Evolutionary conservation across 164 flowering plant genomes (phyloP), one percentile per base, ranked within the genome.

Genomic region (Amborella trichopoda): DNA sequence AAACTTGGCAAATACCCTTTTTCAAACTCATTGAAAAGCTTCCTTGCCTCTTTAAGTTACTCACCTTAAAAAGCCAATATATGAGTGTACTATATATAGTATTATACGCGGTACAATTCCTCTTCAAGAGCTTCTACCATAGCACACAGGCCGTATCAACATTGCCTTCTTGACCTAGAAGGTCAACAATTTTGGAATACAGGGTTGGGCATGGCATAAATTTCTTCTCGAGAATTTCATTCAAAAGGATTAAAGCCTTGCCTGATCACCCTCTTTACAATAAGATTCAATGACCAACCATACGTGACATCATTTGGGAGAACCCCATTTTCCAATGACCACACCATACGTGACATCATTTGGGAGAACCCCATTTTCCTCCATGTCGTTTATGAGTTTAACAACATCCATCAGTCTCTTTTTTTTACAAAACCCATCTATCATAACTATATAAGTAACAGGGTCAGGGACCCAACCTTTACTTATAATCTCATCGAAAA

Each of bases 361-460:
- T 0, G 93, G 85, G 50, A 59, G 54, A 39, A 82, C 70, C 6
- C 76, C 78, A 57, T 73, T 76, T 28, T 78, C 85, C 64, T 76
- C 93, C 95, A 89, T 89, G 11, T 84, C 94, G 63, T 88, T 94
- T 93, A 89, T 82, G 23, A 89, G 61, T 66, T 67, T 80, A 17
- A 77, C 55, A 0, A 86, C 94, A 46, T 84, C 87, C n/a, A 57
- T 42, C 47, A 84, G 68, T 46, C 69, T 63, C 47, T 89, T 87
- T 39, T 52, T 53, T 67, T 60, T 82, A 60, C 77, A 68, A 55
- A 58, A 84, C 41, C 97, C 97, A 68, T 80, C 72, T 65, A 88
- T 80, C 61, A 84, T 58, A 37, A 84, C 53, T 0, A 94, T 82
- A 48, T 80, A 84, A 0, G 89, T 76, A 1, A 81, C 82, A 4